Conservation (phyloP, 2,329 filamentous ascomycete genomes). For the Spiromastix sp. region DNA sequence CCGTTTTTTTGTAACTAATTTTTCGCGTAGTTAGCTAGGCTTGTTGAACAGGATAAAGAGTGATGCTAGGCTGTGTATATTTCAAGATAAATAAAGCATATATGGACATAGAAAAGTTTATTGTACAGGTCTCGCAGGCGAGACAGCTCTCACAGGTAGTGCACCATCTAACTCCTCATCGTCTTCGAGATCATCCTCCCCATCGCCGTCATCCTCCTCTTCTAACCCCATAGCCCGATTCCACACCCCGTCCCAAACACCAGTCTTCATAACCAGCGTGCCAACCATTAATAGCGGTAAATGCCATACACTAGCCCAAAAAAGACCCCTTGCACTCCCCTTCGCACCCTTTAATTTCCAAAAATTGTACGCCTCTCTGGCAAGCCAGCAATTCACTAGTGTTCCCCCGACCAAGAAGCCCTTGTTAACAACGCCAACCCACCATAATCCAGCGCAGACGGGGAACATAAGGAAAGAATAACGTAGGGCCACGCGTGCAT, state of each 20-base stretch:
- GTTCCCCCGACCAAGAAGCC: constrained; percentile 72
- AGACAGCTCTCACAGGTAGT: no score
- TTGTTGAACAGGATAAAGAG: no score
- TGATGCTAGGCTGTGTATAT: no score
- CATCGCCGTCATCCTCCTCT: constrained; percentile 48
- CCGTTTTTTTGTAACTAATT: no score
- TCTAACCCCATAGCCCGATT: constrained; percentile 51
- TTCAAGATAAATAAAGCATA: no score
- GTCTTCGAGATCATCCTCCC: constrained; percentile 17
- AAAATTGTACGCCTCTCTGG: constrained; percentile 68
- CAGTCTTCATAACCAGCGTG: constrained; percentile 87
- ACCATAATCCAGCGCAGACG: constrained; percentile 71
- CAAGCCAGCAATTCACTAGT: constrained; percentile 77
- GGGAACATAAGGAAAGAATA: constrained; percentile 83
- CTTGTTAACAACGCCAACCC: constrained; percentile 71
- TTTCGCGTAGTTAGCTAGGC: no score
- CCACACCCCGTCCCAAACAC: constrained; percentile 78
- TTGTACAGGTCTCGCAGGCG: no score
- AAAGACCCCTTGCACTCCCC: constrained; percentile 72
- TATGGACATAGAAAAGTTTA: no score
- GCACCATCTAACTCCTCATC: no score
- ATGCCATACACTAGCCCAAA: constrained; percentile 98
- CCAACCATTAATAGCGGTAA: constrained; percentile 80
- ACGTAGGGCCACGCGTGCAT: constrained; percentile 74
- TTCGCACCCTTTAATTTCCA: constrained; percentile 68